Percentiles rank a stretch among this genome's conserved stretches.
Evolutionary conservation across 306 rosid genomes (phyloP).

Genomic region (Glycine latifolia): DNA sequence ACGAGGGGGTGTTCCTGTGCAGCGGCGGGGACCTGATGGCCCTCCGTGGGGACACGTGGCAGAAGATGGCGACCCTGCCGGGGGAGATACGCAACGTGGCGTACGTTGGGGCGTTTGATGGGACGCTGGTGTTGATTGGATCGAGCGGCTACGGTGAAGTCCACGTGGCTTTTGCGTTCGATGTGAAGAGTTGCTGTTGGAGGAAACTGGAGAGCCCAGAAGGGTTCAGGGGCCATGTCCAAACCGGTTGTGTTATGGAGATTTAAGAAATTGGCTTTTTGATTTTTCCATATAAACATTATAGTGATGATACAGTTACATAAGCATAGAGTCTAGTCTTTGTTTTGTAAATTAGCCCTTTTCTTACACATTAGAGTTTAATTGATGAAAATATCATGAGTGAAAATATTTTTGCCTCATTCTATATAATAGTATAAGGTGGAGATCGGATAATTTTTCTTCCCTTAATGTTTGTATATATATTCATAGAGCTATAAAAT

Average conservation of each 20-base stretch:
- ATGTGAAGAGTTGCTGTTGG: slow-evolving; percentile 49
- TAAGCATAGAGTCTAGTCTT: background rate
- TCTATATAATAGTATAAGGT: too few relatives aligned
- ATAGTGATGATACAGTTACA: background rate
- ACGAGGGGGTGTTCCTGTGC: slow-evolving; percentile 50
- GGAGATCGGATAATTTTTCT: too few relatives aligned
- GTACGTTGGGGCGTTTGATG: slow-evolving; percentile 50
- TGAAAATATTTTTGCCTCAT: too few relatives aligned
- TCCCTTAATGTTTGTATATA: too few relatives aligned
- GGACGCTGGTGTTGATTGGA: slow-evolving; percentile 56
- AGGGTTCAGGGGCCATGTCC: slow-evolving; percentile 62
- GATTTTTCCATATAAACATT: too few relatives aligned
- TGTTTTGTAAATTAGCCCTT: background rate
- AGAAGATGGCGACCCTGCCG: slow-evolving; percentile 49
- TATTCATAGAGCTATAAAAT: too few relatives aligned
- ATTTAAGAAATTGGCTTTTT: slow-evolving; percentile 36
- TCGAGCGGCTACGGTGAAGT: slow-evolving; percentile 58
- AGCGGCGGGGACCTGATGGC: slow-evolving; percentile 44
- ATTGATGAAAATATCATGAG: too few relatives aligned
- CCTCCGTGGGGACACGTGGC: slow-evolving; percentile 50
- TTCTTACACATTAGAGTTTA: too few relatives aligned
- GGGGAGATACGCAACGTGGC: slow-evolving; percentile 57
- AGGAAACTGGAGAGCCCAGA: slow-evolving; percentile 52
- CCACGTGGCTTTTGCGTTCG: slow-evolving; percentile 49
- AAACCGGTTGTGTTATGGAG: slow-evolving; percentile 66